phyloP scores from a whole-genome alignment of 2,329 filamentous ascomycete species.

The Botrytis deweyae region DNA sequence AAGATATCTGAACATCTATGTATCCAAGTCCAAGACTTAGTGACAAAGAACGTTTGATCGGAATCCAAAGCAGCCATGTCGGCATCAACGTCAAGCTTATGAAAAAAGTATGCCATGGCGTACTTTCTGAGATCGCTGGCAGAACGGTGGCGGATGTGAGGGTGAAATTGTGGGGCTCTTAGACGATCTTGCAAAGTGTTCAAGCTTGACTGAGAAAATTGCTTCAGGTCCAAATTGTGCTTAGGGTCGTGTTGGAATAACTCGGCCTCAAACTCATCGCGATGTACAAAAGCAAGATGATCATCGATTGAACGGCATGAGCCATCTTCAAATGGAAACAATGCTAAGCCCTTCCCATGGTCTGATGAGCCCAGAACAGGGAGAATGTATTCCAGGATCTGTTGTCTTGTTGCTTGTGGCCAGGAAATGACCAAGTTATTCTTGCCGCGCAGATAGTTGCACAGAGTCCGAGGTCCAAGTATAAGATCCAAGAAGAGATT shows the following conservation, averaged over 20 bases:
- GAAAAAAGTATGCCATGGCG: conserved; percentile 24
- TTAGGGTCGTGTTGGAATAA: conserved; percentile 26
- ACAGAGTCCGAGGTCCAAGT: conserved; percentile 25
- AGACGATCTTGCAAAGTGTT: conserved; percentile 20
- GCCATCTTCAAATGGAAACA: conserved; percentile 34
- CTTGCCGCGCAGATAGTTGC: conserved; percentile 22
- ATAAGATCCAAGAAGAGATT: conserved; percentile 23
- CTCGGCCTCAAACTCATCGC: conserved; percentile 27
- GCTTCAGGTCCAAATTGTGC: conserved; percentile 27
- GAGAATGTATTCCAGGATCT: conserved; percentile 30
- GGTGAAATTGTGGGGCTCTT: conserved; percentile 18
- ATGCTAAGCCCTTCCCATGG: conserved; percentile 23
- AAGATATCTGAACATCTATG: conserved; percentile 23
- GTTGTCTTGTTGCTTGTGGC: conserved; percentile 23
- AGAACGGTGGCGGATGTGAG: conserved; percentile 29
- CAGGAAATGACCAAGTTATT: conserved; percentile 15
- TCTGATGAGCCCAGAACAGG: conserved; percentile 19
- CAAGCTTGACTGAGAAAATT: conserved; percentile 20
- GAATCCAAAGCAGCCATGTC: conserved; percentile 24
- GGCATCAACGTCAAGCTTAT: conserved; percentile 9
- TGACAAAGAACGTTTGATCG: conserved; percentile 19
- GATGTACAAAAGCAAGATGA: conserved; percentile 25
- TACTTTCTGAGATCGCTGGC: conserved; percentile 24
- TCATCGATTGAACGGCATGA: conserved; percentile 26
- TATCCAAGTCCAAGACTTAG: conserved; percentile 29